phyloP scores from a whole-genome alignment of 495 filamentous ascomycete species.

The Penicillium odoratum region DNA sequence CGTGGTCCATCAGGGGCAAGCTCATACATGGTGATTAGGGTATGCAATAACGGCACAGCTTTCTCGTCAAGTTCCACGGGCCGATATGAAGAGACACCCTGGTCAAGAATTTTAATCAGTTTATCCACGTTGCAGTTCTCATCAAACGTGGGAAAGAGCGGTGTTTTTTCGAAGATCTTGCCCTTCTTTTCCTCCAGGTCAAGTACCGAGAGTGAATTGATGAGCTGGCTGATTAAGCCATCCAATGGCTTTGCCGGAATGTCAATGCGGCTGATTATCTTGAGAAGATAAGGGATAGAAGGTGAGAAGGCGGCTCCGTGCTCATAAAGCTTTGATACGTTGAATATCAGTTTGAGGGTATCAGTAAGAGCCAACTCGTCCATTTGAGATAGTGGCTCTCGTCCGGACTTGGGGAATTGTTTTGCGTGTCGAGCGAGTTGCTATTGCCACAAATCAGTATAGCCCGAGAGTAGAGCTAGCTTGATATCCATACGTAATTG shows the following conservation, averaged over 20 bases:
- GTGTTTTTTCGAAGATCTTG: constrained; percentile 38
- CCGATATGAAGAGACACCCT: constrained; percentile 57
- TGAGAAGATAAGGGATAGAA: constrained; percentile 70
- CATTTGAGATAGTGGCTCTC: constrained; percentile 55
- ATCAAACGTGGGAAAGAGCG: constrained; percentile 67
- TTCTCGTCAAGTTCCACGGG: constrained; percentile 68
- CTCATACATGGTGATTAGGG: constrained; percentile 71
- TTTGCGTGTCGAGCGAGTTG: constrained; percentile 70
- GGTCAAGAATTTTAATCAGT: constrained; percentile 72
- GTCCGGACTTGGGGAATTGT: constrained; percentile 51
- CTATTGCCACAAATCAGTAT: constrained; percentile 33
- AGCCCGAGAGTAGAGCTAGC: background rate
- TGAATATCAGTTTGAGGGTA: constrained; percentile 86
- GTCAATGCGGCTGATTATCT: constrained; percentile 61
- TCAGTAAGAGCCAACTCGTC: constrained; percentile 80
- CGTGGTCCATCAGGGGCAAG: constrained; percentile 65
- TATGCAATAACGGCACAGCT: constrained; percentile 68
- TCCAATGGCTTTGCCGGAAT: constrained; percentile 60
- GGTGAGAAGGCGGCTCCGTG: constrained; percentile 59
- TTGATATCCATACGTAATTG: constrained; percentile 45
- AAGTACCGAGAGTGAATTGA: constrained; percentile 81
- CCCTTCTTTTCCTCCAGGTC: constrained; percentile 57
- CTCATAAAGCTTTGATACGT: constrained; percentile 70
- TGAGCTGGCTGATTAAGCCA: constrained; percentile 59
- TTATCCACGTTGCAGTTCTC: constrained; percentile 62